These are phyloP conservation scores for Pichia gijzeniarum DNA, from an alignment of 805 yeast genomes.

Conservation along the genomic window DNA sequence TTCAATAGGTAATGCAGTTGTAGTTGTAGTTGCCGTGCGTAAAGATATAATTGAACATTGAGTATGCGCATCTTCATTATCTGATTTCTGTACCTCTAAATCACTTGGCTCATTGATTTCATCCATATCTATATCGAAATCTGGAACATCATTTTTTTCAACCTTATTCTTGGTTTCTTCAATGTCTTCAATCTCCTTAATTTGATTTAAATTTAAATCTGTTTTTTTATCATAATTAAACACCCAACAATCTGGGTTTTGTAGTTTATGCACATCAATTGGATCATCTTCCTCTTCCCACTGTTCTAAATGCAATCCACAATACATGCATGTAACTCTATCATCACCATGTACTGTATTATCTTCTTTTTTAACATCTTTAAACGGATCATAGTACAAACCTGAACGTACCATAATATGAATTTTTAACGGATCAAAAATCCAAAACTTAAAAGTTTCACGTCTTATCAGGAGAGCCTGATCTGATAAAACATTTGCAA, in stretches of 20 bases:
- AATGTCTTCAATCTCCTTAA: no score
- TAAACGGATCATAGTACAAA: constrained; percentile 42
- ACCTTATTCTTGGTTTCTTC: neutral
- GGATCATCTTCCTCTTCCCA: constrained; percentile 61
- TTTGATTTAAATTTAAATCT: no score
- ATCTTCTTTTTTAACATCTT: constrained; percentile 28
- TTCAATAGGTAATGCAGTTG: constrained; percentile 15
- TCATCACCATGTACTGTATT: constrained; percentile 38
- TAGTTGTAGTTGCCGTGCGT: constrained; percentile 6
- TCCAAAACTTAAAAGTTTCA: constrained; percentile 8
- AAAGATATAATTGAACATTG: constrained; percentile 2
- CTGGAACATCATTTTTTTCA: neutral
- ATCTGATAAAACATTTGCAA: neutral
- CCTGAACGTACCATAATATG: constrained; percentile 49
- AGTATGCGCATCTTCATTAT: constrained; percentile 3
- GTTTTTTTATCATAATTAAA: neutral
- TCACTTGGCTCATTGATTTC: neutral
- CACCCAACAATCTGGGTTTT: constrained; percentile 9
- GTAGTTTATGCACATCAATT: constrained; percentile 2
- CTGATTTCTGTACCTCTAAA: neutral
- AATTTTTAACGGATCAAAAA: constrained; percentile 32
- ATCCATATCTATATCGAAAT: neutral
- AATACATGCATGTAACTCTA: constrained; percentile 55
- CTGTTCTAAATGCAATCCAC: constrained; percentile 59
- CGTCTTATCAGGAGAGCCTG: neutral